These are phyloP conservation scores for Podospora didyma DNA, from an alignment of 495 filamentous ascomycete genomes.

Conservation along the genomic window DNA sequence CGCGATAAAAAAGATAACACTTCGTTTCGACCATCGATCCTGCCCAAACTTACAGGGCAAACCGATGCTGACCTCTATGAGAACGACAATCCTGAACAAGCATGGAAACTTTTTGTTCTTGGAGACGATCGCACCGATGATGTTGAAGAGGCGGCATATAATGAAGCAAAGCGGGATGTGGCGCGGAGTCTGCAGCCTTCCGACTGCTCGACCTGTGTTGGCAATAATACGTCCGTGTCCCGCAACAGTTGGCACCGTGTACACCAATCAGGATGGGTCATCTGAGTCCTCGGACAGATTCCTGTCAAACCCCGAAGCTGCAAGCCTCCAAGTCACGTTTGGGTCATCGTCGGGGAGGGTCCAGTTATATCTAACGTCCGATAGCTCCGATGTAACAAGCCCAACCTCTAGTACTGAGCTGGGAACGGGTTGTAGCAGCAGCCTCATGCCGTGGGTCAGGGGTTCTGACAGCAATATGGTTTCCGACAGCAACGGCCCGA, in stretches of 20 bases:
- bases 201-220: conserved; percentile 8
- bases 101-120: conserved; percentile 39
- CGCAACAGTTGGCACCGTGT: conserved; percentile 16
- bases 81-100: conserved; percentile 22
- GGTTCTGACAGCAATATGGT: neutral
- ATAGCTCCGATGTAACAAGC: neutral
- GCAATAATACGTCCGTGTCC: conserved; percentile 4
- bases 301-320: neutral
- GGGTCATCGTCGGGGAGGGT: neutral
- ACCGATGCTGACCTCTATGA: neutral
- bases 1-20: neutral
- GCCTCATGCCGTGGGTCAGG: conserved; percentile 1
- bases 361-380: neutral
- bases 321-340: neutral
- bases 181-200: conserved; percentile 25
- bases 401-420: conserved; percentile 1
- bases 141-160: conserved; percentile 25
- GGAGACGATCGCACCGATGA: conserved; percentile 32
- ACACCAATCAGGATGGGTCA: neutral
- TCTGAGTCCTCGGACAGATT: neutral
- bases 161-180: conserved; percentile 34
- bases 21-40: neutral
- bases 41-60: neutral
- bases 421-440: conserved; percentile 10
- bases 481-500: neutral